These are phyloP conservation scores for Ampelomyces quisqualis DNA, from an alignment of 2,329 filamentous ascomycete species.

Conservation along the genomic window DNA sequence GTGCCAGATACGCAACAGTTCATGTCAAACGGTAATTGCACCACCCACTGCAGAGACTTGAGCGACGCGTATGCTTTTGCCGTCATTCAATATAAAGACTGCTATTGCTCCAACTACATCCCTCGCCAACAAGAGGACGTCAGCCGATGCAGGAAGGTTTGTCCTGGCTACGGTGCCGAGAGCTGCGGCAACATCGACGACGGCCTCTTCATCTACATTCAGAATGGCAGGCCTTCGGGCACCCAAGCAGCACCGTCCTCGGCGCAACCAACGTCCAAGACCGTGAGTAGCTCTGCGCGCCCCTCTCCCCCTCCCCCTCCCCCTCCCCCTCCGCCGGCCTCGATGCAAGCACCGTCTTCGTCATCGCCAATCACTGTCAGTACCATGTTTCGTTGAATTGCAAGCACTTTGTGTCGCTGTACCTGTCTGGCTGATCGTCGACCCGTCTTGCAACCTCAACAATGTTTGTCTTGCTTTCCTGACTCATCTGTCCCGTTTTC, in stretches of 20 bases:
- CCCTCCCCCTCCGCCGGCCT: conserved; percentile 13
- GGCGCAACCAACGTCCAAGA: conserved; percentile 25
- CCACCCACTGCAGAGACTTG: conserved; percentile 55
- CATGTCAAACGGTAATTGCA: conserved; percentile 71
- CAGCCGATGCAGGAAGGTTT: conserved; percentile 57
- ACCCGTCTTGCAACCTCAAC: conserved; percentile 4
- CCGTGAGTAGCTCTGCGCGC: conserved; percentile 30
- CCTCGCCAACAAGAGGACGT: conserved; percentile 51
- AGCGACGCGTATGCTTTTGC: conserved; percentile 62
- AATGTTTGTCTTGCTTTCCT: conserved; percentile 3
- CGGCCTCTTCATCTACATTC: conserved; percentile 66
- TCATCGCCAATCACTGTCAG: conserved; percentile 31
- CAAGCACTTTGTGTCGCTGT: conserved; percentile 13
- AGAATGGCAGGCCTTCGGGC: conserved; percentile 56
- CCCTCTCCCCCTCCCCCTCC: conserved; percentile 11
- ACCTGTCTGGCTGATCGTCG: neutral
- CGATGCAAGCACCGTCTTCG: conserved; percentile 17
- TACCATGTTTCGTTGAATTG: conserved; percentile 25
- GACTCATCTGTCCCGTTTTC: conserved; percentile 4
- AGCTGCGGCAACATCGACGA: conserved; percentile 60
- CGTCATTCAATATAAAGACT: conserved; percentile 63
- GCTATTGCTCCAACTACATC: conserved; percentile 73
- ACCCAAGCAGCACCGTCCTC: conserved; percentile 52
- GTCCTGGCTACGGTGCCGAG: conserved; percentile 69
- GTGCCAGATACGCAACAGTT: conserved; percentile 31